These are phyloP conservation scores for Coprinopsis cinerea DNA, from an alignment of 768 basidiomycete genomes.

Conservation along the genomic window DNA sequence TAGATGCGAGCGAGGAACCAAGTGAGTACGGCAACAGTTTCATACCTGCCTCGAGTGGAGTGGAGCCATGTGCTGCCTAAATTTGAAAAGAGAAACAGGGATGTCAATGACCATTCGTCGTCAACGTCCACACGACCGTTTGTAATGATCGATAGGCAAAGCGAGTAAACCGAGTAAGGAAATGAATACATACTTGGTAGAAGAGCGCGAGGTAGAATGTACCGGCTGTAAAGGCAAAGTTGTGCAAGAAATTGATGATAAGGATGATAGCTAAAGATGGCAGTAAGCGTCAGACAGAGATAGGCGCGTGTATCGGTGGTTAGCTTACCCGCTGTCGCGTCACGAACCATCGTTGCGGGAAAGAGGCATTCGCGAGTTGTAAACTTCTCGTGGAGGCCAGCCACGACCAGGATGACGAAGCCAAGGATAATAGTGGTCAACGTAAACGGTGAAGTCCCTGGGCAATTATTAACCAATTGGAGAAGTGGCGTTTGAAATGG, in stretches of 20 bases:
- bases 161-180: constrained; percentile 11
- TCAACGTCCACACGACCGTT: too few relatives aligned
- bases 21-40: constrained; percentile 80
- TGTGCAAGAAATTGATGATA: constrained; percentile 70
- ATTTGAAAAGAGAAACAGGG: too few relatives aligned
- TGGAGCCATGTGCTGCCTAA: constrained; percentile 69
- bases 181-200: constrained; percentile 56
- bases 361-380: constrained; percentile 70
- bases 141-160: too few relatives aligned
- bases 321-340: constrained; percentile 51
- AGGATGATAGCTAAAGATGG: constrained; percentile 54
- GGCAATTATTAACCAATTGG: constrained; percentile 13
- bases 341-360: constrained; percentile 55
- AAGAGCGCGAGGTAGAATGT: constrained; percentile 84
- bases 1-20: constrained; percentile 77
- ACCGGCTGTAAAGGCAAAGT: constrained; percentile 76
- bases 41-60: constrained; percentile 68
- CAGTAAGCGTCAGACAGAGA: constrained; percentile 14
- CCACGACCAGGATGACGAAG: constrained; percentile 45
- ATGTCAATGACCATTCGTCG: too few relatives aligned
- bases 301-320: constrained; percentile 7
- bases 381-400: constrained; percentile 60
- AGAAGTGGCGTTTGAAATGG: constrained; percentile 3
- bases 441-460: constrained; percentile 63
- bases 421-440: constrained; percentile 56